Evolutionary conservation across 2,329 filamentous ascomycete genomes (phyloP).

Genomic region (Exophiala xenobiotica): DNA sequence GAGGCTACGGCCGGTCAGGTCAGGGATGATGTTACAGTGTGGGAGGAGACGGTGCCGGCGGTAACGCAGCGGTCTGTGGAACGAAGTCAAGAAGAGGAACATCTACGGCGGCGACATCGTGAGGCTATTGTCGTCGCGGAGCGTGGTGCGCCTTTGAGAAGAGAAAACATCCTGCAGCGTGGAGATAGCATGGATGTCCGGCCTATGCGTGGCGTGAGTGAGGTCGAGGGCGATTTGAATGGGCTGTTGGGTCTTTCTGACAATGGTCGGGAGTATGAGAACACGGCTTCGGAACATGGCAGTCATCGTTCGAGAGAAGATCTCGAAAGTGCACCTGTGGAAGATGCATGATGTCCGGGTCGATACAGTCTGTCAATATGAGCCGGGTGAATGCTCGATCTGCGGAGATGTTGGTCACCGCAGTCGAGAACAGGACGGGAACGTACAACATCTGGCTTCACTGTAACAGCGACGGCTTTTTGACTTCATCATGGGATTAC

Average conservation of each 20-base stretch:
- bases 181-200: constrained; percentile 33
- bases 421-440: too few species aligned
- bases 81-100: constrained; percentile 48
- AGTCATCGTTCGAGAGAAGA: too few species aligned
- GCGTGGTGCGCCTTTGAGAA: constrained; percentile 70
- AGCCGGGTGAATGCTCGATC: too few species aligned
- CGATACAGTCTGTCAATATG: too few species aligned
- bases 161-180: constrained; percentile 74
- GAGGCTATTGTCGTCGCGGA: constrained; percentile 92
- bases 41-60: constrained; percentile 7
- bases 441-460: too few species aligned
- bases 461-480: too few species aligned
- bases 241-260: constrained; percentile 19
- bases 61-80: constrained; percentile 16
- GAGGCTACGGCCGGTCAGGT: constrained; percentile 47
- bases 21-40: constrained; percentile 9
- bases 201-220: constrained; percentile 20
- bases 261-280: neutral
- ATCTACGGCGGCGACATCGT: constrained; percentile 71
- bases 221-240: constrained; percentile 22
- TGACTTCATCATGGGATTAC: too few species aligned
- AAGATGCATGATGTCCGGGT: too few species aligned
- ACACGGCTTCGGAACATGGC: too few species aligned
- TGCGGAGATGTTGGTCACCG: too few species aligned
- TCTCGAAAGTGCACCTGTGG: too few species aligned